phyloP scores from a whole-genome alignment of 345 rosid species.

The Populus davidiana region DNA sequence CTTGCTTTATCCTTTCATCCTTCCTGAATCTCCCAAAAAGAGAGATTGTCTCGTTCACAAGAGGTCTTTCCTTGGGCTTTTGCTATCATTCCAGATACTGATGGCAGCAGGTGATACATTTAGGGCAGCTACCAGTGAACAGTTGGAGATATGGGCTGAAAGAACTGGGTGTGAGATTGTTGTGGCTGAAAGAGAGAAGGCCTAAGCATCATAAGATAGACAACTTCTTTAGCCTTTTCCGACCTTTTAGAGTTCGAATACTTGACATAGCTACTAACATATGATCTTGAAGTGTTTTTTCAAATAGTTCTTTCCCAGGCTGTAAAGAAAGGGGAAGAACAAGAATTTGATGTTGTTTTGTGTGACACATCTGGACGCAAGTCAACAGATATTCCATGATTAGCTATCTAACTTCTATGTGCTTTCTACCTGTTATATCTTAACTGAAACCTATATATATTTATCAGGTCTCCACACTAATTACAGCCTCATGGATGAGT shows the following conservation, averaged over 20 bases:
- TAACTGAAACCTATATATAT: constrained; percentile 11
- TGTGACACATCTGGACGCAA: constrained; percentile 98
- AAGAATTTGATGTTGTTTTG: constrained; percentile 80
- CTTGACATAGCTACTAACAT: constrained; percentile 24
- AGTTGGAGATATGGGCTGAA: constrained; percentile 96
- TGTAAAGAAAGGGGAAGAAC: constrained; percentile 83
- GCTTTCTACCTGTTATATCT: constrained; percentile 20
- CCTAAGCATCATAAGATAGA: constrained; percentile 88
- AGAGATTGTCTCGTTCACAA: background rate
- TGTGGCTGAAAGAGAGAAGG: constrained; percentile 64
- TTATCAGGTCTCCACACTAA: constrained; percentile 88
- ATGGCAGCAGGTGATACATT: constrained; percentile 99
- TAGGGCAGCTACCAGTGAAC: constrained; percentile 97
- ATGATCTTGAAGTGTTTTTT: constrained; percentile 51
- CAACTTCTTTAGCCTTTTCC: background rate
- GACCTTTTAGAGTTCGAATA: background rate
- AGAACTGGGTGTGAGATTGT: constrained; percentile 90
- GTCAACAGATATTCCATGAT: constrained; percentile 26
- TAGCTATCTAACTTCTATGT: constrained; percentile 11
- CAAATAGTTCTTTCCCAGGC: constrained; percentile 88
- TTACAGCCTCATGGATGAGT: constrained; percentile 93
- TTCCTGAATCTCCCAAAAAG: background rate
- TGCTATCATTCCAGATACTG: constrained; percentile 58
- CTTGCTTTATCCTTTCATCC: background rate
- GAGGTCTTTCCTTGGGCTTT: constrained; percentile 21